A percentile compares a stretch with the other conserved stretches of the same genome.
Evolutionary conservation across 139 green algal species (phyloP).

Genomic region (Tetratostichococcus sp.): DNA sequence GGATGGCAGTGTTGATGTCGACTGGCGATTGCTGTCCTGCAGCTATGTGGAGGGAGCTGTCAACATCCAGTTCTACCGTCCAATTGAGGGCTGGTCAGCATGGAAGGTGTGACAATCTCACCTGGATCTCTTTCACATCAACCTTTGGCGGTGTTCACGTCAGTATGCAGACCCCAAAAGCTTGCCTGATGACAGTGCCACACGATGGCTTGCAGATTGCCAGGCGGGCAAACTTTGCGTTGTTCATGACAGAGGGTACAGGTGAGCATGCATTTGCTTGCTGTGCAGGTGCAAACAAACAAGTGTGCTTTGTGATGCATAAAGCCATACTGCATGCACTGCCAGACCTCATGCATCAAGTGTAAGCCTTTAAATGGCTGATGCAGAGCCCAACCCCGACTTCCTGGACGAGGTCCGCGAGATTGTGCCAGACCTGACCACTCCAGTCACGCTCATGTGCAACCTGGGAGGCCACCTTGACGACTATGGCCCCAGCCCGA

Average conservation of each 20-base stretch:
- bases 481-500: conserved; percentile 32
- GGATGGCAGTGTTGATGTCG: not conserved
- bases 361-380: conserved; percentile 30
- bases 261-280: not conserved
- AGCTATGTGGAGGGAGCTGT: not conserved
- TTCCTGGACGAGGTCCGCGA: conserved; percentile 39
- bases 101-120: not conserved
- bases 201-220: conserved; percentile 36
- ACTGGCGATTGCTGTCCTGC: not conserved
- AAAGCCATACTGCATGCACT: no score
- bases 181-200: no score
- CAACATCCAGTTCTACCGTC: conserved; percentile 50
- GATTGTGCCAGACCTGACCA: not conserved
- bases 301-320: no score
- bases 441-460: conserved; percentile 49
- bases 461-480: conserved; percentile 60
- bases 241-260: conserved; percentile 55
- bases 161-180: not conserved
- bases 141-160: not conserved
- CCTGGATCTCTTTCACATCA: no score
- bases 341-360: no score
- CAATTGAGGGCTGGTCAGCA: conserved; percentile 43
- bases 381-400: conserved; percentile 59
- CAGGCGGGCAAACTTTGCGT: conserved; percentile 42
- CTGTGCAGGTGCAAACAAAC: no score